Evolutionary conservation across 345 rosid species (phyloP), one percentile per base, ranked within the genome.

Genomic region (Salix koriyanagi): DNA sequence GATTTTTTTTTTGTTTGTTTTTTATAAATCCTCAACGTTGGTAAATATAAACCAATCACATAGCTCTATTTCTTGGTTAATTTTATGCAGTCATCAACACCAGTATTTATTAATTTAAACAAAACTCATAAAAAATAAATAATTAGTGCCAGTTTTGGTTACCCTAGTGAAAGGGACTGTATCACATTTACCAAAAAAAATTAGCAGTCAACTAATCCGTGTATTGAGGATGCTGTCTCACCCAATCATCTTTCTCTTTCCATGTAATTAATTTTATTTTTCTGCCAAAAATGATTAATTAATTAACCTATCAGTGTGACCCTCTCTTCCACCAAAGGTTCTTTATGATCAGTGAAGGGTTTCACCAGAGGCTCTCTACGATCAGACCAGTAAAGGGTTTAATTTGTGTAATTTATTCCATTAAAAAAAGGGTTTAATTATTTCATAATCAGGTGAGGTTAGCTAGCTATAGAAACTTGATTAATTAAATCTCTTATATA

Each of bases 141-240:
- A 32, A 19, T 8, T 9, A 56, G n/a, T 56, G 2, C 16, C 39
- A 70, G 66, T 18, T 30, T 50, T 72, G 77, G 69, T 34, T 74
- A 76, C 65, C 67, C 18, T 23, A 37, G 70, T 36, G 39, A 68
- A 71, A 70, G 80, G 79, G 81, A 26, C 1, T 48, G 78, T 42
- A 76, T 70, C 80, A 75, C 82, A 67, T 32, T 66, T 60, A 46
- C 32, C 83, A 42, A 79, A 39, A 28, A 4, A 5, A 48, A 19
- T 65, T 61, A 30, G 19, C 5, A 61, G 73, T 41, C 37, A 65
- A 69, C 36, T 73, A 79, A 73, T 74, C 86, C 88, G 34, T 36
- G 77, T 66, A 83, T 86, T 61, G 74, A 52, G 86, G 86, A 77
- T 25, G 71, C 7, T 86, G 88, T 81, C 85, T 69, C 37, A 10